Conservation (phyloP, 805 yeast genomes). For the Myxozyma geophila region DNA sequence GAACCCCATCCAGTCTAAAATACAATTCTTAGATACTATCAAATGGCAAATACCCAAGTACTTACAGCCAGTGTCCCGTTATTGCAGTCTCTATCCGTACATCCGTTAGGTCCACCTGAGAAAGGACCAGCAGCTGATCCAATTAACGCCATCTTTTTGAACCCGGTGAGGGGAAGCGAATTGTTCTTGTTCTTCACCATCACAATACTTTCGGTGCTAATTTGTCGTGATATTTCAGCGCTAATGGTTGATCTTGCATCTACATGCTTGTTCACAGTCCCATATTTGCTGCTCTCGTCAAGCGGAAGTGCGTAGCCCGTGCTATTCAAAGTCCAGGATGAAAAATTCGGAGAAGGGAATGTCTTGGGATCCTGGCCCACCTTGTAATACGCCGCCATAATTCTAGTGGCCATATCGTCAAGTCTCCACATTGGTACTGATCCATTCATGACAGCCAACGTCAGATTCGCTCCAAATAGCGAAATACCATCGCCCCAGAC, state of each 20-base stretch:
- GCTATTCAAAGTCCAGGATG: constrained; percentile 63
- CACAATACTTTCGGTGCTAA: constrained; percentile 63
- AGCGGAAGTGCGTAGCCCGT: constrained; percentile 60
- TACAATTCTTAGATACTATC: background rate
- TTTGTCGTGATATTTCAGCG: constrained; percentile 52
- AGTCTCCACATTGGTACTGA: constrained; percentile 59
- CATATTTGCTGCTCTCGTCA: constrained; percentile 59
- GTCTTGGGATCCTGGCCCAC: constrained; percentile 48
- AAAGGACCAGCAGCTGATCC: constrained; percentile 60
- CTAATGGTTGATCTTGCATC: constrained; percentile 55
- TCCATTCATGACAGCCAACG: constrained; percentile 59
- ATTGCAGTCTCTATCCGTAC: constrained; percentile 55
- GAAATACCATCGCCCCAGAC: constrained; percentile 56
- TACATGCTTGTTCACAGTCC: constrained; percentile 58
- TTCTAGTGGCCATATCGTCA: constrained; percentile 66
- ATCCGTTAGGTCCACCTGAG: constrained; percentile 57
- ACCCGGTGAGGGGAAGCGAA: constrained; percentile 54
- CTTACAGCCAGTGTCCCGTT: constrained; percentile 56
- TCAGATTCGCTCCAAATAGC: constrained; percentile 61
- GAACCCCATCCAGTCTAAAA: constrained; percentile 65
- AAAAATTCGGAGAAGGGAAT: constrained; percentile 56
- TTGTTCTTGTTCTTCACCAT: constrained; percentile 58
- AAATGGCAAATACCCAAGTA: background rate
- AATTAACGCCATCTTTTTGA: constrained; percentile 51
- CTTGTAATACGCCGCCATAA: constrained; percentile 61